Conservation (phyloP, 148 eudicot genomes). For the Fagopyrum homotropicum region DNA sequence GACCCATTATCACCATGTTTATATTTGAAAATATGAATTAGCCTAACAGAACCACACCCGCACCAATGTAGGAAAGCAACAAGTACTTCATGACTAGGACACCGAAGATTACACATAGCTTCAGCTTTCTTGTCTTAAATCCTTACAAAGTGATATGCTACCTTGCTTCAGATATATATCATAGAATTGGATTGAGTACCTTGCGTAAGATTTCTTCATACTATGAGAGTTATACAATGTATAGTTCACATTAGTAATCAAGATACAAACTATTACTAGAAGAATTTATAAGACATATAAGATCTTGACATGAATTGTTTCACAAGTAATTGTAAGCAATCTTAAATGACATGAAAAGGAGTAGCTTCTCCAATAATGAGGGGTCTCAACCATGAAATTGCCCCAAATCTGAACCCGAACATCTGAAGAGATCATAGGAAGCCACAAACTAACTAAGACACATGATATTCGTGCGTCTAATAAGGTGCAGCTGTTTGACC, state of each 20-base stretch:
- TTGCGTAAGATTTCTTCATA: constrained; percentile 59
- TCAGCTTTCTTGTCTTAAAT: constrained; percentile 35
- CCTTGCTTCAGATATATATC: too few species aligned
- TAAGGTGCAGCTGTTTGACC: too few species aligned
- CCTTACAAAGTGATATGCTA: constrained; percentile 29
- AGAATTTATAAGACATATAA: neutral
- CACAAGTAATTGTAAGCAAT: constrained; percentile 68
- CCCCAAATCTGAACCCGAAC: constrained; percentile 58
- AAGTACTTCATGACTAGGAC: constrained; percentile 51
- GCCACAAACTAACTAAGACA: neutral
- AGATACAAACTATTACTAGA: neutral
- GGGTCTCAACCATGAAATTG: constrained; percentile 48
- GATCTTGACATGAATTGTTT: neutral
- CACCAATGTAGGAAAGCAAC: constrained; percentile 57
- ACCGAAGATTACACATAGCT: constrained; percentile 26
- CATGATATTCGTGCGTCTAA: too few species aligned
- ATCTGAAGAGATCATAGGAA: constrained; percentile 27
- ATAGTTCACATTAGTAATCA: constrained; percentile 22
- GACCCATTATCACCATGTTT: too few species aligned
- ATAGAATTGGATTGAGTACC: constrained; percentile 21
- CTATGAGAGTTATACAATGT: constrained; percentile 48
- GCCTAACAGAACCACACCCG: constrained; percentile 44
- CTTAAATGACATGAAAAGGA: constrained; percentile 74
- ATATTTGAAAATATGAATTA: too few species aligned
- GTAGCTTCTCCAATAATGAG: constrained; percentile 65